These are phyloP conservation scores for Pelargonium cotyledonis DNA, from an alignment of 441 rosid genomes.

Conservation along the genomic window DNA sequence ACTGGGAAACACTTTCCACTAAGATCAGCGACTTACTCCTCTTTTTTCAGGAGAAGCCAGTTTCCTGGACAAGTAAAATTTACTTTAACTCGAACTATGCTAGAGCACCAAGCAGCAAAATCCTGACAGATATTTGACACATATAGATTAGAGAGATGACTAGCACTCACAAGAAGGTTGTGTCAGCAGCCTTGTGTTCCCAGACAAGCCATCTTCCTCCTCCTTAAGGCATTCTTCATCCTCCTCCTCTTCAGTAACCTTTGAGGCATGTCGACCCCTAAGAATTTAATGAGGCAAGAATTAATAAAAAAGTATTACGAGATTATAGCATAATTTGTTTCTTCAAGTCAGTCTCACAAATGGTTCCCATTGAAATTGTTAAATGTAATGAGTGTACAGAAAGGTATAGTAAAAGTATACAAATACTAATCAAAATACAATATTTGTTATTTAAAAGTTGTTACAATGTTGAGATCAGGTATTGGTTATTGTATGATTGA, in stretches of 20 bases:
- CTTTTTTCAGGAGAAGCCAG: not conserved
- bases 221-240: slow-evolving; percentile 94
- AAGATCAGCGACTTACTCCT: not conserved
- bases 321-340: not conserved
- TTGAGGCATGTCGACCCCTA: slow-evolving; percentile 97
- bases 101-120: not conserved
- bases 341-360: not conserved
- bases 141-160: not conserved
- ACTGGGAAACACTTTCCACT: not conserved
- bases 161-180: slow-evolving; percentile 86
- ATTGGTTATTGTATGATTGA: no score
- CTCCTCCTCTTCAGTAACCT: slow-evolving; percentile 91
- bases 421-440: no score
- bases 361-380: not conserved
- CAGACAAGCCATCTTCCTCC: slow-evolving; percentile 77
- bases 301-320: not conserved
- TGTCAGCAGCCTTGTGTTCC: slow-evolving; percentile 74
- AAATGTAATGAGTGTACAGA: no score
- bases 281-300: slow-evolving; percentile 3
- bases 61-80: not conserved
- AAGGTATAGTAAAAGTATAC: no score
- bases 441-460: no score
- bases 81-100: not conserved
- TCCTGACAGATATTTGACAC: not conserved
- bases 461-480: no score